Conservation (phyloP, 352 stramenopile genomes). For the Phytophthora multivora region DNA sequence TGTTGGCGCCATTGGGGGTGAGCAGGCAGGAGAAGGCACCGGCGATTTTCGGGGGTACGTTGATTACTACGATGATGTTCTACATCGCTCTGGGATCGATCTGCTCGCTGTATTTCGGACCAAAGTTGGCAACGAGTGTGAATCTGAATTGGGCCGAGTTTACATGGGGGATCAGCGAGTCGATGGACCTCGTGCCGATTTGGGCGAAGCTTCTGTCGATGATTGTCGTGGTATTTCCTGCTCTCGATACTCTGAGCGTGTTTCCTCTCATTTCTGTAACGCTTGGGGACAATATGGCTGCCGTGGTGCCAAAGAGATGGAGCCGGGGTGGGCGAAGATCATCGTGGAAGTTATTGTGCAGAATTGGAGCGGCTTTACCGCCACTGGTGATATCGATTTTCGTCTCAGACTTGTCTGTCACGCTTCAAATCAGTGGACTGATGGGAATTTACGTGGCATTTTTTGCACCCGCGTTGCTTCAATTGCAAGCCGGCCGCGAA, state of each 20-base stretch:
- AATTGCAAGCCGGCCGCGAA: conserved; percentile 58
- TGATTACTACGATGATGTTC: conserved; percentile 85
- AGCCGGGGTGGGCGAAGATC: conserved; percentile 32
- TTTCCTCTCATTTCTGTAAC: conserved; percentile 93
- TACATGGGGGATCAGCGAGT: conserved; percentile 75
- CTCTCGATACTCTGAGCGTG: conserved; percentile 89
- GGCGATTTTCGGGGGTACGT: conserved; percentile 73
- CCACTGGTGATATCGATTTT: conserved; percentile 82
- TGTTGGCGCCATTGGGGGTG: conserved; percentile 73
- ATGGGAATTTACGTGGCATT: conserved; percentile 84
- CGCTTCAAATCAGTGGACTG: conserved; percentile 85
- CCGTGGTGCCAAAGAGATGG: conserved; percentile 56
- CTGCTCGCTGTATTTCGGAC: conserved; percentile 87
- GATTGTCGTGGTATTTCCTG: conserved; percentile 90
- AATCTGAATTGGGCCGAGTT: conserved; percentile 94
- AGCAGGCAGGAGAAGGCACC: conserved; percentile 66
- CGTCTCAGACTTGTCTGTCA: conserved; percentile 85
- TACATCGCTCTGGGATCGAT: conserved; percentile 83
- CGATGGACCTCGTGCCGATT: conserved; percentile 47
- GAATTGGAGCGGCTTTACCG: conserved; percentile 77
- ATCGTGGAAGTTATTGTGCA: conserved; percentile 79
- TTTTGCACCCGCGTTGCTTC: conserved; percentile 75
- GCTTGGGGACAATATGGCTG: conserved; percentile 90
- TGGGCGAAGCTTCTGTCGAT: conserved; percentile 70
- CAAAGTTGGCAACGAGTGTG: conserved; percentile 76